A percentile compares a stretch with the other conserved stretches of the same genome.
These are phyloP conservation scores for Kodamaea kakaduensis DNA, from an alignment of 805 yeast genomes.

Conservation along the genomic window DNA sequence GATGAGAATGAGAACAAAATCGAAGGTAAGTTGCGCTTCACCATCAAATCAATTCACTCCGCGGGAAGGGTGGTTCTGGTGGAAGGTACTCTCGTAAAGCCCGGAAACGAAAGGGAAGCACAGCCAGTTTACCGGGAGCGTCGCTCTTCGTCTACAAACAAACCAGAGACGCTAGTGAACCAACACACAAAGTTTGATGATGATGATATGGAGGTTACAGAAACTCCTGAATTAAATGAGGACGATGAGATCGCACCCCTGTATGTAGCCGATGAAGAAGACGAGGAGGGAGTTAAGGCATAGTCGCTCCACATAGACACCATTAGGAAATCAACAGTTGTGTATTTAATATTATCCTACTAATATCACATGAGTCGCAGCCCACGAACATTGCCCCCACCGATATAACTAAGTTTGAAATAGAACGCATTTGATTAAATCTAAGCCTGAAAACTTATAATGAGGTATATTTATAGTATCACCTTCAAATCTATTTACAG, in stretches of 20 bases:
- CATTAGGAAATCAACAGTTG: too few relatives aligned
- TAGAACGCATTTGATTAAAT: background rate
- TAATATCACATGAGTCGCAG: too few relatives aligned
- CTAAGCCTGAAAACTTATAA: background rate
- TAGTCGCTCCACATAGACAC: too few relatives aligned
- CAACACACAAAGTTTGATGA: conserved; percentile 44
- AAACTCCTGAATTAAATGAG: conserved; percentile 15
- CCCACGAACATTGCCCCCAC: too few relatives aligned
- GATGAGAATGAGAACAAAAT: conserved; percentile 70
- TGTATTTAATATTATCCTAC: too few relatives aligned
- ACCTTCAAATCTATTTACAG: background rate
- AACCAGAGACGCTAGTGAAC: conserved; percentile 12
- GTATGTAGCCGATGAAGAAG: conserved; percentile 20
- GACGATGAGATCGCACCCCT: conserved; percentile 16
- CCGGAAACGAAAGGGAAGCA: conserved; percentile 52
- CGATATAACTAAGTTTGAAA: too few relatives aligned
- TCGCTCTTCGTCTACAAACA: conserved; percentile 22
- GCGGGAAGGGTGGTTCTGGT: conserved; percentile 81
- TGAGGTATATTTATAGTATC: background rate
- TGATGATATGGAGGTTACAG: conserved; percentile 15
- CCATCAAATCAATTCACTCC: conserved; percentile 65
- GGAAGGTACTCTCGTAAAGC: conserved; percentile 76
- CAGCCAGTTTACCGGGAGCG: conserved; percentile 49
- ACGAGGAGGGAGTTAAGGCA: conserved; percentile 24
- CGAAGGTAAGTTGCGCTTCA: conserved; percentile 79